Evolutionary conservation across 2,329 filamentous ascomycete genomes (phyloP).

Genomic region (Exophiala aquamarina): DNA sequence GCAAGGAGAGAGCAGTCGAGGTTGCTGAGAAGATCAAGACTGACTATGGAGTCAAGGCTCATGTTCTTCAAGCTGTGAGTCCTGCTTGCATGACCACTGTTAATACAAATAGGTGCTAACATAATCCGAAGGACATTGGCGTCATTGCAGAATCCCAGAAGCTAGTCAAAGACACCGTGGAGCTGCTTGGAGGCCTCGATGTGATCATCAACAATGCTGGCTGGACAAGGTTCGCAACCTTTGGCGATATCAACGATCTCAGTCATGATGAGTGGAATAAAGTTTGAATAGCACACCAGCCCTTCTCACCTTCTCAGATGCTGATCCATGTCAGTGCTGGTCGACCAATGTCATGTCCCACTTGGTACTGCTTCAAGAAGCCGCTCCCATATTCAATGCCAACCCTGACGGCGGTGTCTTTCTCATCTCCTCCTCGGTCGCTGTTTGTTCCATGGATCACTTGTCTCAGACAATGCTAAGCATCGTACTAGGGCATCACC

Average conservation of each 20-base stretch:
- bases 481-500: slow-evolving; percentile 53
- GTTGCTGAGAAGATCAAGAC: slow-evolving; percentile 58
- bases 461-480: neutral
- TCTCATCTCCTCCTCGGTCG: slow-evolving; percentile 63
- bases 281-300: slow-evolving; percentile 34
- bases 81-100: neutral
- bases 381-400: slow-evolving; percentile 57
- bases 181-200: slow-evolving; percentile 69
- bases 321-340: slow-evolving; percentile 50
- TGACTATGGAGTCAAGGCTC: slow-evolving; percentile 50
- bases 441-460: slow-evolving; percentile 39
- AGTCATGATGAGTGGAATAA: slow-evolving; percentile 64
- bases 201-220: slow-evolving; percentile 75
- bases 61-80: slow-evolving; percentile 61
- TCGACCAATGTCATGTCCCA: slow-evolving; percentile 61
- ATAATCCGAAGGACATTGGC: slow-evolving; percentile 58
- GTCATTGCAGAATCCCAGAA: slow-evolving; percentile 58
- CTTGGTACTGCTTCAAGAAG: slow-evolving; percentile 55
- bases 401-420: slow-evolving; percentile 65
- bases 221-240: slow-evolving; percentile 61
- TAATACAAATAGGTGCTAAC: slow-evolving; percentile 17
- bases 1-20: slow-evolving; percentile 58
- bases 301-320: too few species aligned
- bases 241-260: slow-evolving; percentile 59
- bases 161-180: slow-evolving; percentile 60